phyloP scores from a whole-genome alignment of 192 early-diverging fungal genomes.

The Backusella liffmaniae region DNA sequence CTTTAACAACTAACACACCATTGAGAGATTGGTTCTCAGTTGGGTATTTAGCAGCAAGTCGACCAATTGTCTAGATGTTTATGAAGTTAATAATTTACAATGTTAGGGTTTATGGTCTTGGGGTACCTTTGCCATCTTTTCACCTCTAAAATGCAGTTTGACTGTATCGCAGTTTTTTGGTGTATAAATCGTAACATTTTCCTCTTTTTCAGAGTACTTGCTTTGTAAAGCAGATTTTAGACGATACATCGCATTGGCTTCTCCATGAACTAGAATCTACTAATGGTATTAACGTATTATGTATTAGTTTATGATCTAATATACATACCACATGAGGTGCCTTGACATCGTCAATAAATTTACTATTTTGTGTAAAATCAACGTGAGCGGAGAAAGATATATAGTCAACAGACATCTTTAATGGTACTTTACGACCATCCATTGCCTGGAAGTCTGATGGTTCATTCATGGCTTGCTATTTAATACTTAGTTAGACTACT shows the following conservation, averaged over 20 bases:
- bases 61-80: conserved; percentile 69
- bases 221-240: conserved; percentile 84
- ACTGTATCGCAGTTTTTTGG: conserved; percentile 90
- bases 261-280: conserved; percentile 92
- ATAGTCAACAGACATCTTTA: conserved; percentile 86
- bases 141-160: conserved; percentile 89
- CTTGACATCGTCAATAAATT: conserved; percentile 95
- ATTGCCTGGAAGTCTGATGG: conserved; percentile 81
- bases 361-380: conserved; percentile 92
- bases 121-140: conserved; percentile 87
- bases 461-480: conserved; percentile 68
- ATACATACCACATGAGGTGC: conserved; percentile 78
- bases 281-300: background rate
- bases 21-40: conserved; percentile 62
- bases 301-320: background rate
- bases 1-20: conserved; percentile 85
- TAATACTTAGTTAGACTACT: background rate
- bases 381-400: conserved; percentile 99
- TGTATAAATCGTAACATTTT: conserved; percentile 80
- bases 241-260: conserved; percentile 90
- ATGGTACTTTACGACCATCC: conserved; percentile 76
- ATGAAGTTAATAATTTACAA: background rate
- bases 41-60: conserved; percentile 74
- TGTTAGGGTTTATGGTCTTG: background rate
- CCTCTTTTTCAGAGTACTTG: conserved; percentile 77